Base-by-base conservation (phyloP, 192 early-diverging fungal species). In the Dissophora globulifera region DNA sequence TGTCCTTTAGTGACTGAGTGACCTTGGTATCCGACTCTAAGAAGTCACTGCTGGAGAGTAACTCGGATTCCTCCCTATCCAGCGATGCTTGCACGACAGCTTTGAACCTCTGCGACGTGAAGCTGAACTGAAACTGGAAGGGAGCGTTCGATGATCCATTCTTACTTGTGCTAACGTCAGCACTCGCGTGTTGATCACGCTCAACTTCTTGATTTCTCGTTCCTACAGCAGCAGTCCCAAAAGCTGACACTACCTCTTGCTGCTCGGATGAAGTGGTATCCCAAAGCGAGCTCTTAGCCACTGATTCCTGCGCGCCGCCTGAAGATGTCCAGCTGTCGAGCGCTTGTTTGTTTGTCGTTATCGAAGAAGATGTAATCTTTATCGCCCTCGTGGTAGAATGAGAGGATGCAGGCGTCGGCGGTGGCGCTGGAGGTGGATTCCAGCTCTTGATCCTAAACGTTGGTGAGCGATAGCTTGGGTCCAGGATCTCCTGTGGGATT, bases 401-500 rank as follows among this genome's bases (percentile, higher is more conserved):
- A 31, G 31, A 38, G 13, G 35, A 38, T 30, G 64, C 16, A 1
- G 47, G 11, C 9, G 50, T 16, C 1, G 31, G 23, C 16, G 40
- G n/a, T 23, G 59, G 20, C 23, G 72, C 25, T 4, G 63, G 31
- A 4, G 67, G 51, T 0, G 72, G 72, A 20, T 41, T 67, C 72
- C 72, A 76, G 53, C 64, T 76, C 52, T 76, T 76, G 63, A 76
- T 76, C 6, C 63, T 29, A 17, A 76, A 76, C 5, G 72, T 56
- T 0, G 72, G 72, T 3, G 72, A 67, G 19, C 50, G 50, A 29
- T 76, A 76, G 16, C 31, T 66, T 0, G 72, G 72, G 26, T 76
- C 72, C 58, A 76, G 20, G 15, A 76, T 76, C 52, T 76, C 72
- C 47, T 67, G 72, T n/a, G 72, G 72, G 22, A 76, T 76, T 27